Evolutionary conservation across 129 eudicot genomes (phyloP).

Genomic region (Calendula officinalis): DNA sequence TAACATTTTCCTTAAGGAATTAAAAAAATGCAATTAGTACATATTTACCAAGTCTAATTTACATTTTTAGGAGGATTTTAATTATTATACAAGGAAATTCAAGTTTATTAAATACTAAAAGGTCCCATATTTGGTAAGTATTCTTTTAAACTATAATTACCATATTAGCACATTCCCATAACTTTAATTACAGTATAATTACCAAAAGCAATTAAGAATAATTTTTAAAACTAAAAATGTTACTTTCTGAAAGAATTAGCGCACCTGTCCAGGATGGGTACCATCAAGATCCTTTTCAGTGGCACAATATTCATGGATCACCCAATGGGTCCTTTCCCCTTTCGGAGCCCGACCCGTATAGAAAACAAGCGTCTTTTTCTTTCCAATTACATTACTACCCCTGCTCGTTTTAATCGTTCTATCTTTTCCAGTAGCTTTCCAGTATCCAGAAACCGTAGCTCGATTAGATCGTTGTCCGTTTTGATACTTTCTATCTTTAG

Average conservation of each 20-base stretch:
- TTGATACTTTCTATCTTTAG: slow-evolving; percentile 82
- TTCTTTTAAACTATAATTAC: too few relatives aligned
- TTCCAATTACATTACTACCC: slow-evolving; percentile 59
- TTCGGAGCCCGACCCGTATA: slow-evolving; percentile 81
- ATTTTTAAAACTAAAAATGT: background rate
- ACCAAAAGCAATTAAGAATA: background rate
- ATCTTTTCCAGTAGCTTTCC: slow-evolving; percentile 94
- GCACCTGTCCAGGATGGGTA: slow-evolving; percentile 86
- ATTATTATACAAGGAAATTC: too few relatives aligned
- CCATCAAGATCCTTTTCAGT: slow-evolving; percentile 74
- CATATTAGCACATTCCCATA: too few relatives aligned
- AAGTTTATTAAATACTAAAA: too few relatives aligned
- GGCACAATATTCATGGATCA: slow-evolving; percentile 79
- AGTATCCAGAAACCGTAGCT: slow-evolving; percentile 72
- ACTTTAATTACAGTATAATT: too few relatives aligned
- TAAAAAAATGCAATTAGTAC: too few relatives aligned
- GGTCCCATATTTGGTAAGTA: too few relatives aligned
- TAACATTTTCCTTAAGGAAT: too few relatives aligned
- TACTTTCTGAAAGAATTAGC: background rate
- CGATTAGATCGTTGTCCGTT: slow-evolving; percentile 73
- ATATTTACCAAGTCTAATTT: too few relatives aligned
- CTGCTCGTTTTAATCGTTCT: slow-evolving; percentile 51
- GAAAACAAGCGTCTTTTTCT: slow-evolving; percentile 79
- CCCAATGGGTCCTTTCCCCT: slow-evolving; percentile 81
- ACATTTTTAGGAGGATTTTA: too few relatives aligned